These are phyloP conservation scores for Calonectria crousiana DNA, from an alignment of 2,329 filamentous ascomycete genomes.

Conservation along the genomic window DNA sequence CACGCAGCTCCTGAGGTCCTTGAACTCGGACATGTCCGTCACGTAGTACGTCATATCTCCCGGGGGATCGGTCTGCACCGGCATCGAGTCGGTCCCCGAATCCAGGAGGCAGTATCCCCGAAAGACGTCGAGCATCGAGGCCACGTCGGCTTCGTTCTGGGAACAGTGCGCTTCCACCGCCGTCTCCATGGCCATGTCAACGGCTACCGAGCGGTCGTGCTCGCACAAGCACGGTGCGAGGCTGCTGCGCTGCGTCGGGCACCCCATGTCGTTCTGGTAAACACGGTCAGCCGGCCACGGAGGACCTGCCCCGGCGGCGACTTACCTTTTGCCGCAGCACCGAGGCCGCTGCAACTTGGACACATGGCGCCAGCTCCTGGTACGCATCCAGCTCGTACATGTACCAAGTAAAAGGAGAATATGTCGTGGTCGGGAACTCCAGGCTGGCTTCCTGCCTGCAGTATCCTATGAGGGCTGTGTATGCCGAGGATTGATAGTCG, in stretches of 20 bases:
- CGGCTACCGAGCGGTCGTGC: not conserved
- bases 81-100: not conserved
- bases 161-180: not conserved
- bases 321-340: not conserved
- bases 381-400: not conserved
- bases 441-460: not conserved
- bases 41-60: not conserved
- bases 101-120: not conserved
- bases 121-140: not conserved
- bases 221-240: not conserved
- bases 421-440: not conserved
- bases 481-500: not conserved
- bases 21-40: not conserved
- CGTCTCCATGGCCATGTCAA: not conserved
- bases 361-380: not conserved
- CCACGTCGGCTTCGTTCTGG: not conserved
- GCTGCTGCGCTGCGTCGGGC: not conserved
- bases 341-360: not conserved
- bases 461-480: not conserved
- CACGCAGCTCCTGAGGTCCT: not conserved
- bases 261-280: not conserved
- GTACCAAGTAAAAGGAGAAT: not conserved
- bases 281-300: not conserved
- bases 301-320: not conserved
- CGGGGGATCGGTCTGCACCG: not conserved